Evolutionary conservation across 805 yeast species (phyloP), one percentile per base, ranked within the genome.

Genomic region (Saccharomycopsis amapae): DNA sequence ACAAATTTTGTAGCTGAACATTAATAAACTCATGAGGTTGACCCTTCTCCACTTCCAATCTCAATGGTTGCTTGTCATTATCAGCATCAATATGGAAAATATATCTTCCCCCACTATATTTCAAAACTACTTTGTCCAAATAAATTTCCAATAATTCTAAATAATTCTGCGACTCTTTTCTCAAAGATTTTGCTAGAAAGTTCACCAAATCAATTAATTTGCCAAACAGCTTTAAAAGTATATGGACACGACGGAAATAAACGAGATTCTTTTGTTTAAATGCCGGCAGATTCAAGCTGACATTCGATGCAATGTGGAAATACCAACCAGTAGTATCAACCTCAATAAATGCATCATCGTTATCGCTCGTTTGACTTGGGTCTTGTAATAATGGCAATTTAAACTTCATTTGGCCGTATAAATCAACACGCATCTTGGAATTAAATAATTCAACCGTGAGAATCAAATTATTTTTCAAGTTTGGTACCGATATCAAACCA

Each of bases 371-470:
- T 6, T 20, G 18, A 31, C 34, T 26, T 9, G 35, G 28, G 4
- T 24, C 10, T 25, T 39, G 20, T n/a, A 26, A 18, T 7, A 46
- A 12, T 20, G 38, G 35, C 22, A 36, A 22, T 20, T 24, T 42
- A 2, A 47, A 17, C 15, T 18, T 25, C 23, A 20, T 5, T 33
- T 45, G 43, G 3, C 53, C 53, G 31, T 36, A 50, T 3, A 50
- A 10, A 35, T 44, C 40, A 15, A 50, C 28, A 17, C 25, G 40
- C 51, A 50, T 47, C 17, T 40, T 42, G 4, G 40, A 31, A 25
- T 44, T 40, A 20, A 22, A 33, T 18, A 50, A 32, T 25, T 37
- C 48, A 10, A 48, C 49, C n/a, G 48, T 40, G n/a, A 50, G 26
- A 3, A 50, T 25, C 42, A 50, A 38, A 25, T 42, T 42, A 15